phyloP scores from a whole-genome alignment of 495 filamentous ascomycete species.

The Penicillium chermesinum region DNA sequence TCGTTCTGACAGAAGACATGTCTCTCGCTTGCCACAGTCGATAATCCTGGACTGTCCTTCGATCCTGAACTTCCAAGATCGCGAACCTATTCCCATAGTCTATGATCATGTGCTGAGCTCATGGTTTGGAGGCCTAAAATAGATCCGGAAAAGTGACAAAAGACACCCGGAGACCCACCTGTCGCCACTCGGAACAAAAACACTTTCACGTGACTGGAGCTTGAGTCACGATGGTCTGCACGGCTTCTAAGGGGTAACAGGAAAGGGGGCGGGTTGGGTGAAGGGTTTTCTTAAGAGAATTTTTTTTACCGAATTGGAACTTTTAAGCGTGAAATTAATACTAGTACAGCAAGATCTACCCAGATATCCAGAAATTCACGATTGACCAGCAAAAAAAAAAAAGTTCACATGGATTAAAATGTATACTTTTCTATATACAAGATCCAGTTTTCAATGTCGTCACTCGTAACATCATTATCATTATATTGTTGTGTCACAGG shows the following conservation, averaged over 20 bases:
- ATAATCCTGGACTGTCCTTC: too few species aligned
- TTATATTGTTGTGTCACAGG: not conserved
- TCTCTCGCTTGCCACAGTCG: too few species aligned
- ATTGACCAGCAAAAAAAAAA: conserved; percentile 5
- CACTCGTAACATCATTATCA: conserved; percentile 1
- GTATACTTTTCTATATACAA: conserved; percentile 1
- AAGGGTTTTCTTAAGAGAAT: too few species aligned
- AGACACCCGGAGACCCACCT: not conserved
- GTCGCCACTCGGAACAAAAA: not conserved
- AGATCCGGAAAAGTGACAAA: not conserved
- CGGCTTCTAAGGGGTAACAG: not conserved
- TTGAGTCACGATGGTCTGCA: not conserved
- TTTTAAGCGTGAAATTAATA: too few species aligned
- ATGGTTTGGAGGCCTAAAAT: not conserved
- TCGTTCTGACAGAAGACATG: too few species aligned
- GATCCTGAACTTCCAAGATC: too few species aligned
- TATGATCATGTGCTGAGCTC: too few species aligned
- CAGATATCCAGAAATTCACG: not conserved
- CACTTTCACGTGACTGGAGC: not conserved
- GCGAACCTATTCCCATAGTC: too few species aligned
- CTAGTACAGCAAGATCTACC: too few species aligned
- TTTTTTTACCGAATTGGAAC: too few species aligned
- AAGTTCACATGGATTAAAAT: not conserved
- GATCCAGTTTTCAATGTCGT: not conserved
- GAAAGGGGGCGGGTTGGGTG: too few species aligned